Evolutionary conservation across 164 flowering plant species (phyloP).

Genomic region (Macadamia tetraphylla): DNA sequence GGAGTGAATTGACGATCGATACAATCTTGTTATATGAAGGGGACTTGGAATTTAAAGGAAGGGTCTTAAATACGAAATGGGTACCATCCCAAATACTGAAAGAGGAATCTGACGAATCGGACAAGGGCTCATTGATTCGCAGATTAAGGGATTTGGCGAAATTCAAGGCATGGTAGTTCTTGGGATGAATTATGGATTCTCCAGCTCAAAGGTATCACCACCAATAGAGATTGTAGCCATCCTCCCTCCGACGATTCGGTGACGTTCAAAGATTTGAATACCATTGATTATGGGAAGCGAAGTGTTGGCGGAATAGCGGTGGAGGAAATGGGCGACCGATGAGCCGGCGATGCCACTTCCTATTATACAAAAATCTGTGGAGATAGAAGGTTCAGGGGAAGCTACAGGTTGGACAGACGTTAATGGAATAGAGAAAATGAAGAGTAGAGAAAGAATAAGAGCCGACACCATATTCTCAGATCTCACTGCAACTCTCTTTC

Average conservation of each 20-base stretch:
- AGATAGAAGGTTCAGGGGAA: not conserved
- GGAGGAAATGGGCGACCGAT: constrained; percentile 84
- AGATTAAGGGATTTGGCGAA: constrained; percentile 49
- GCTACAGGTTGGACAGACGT: not conserved
- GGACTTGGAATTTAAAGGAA: constrained; percentile 16
- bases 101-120: constrained; percentile 20
- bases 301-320: constrained; percentile 33
- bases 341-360: constrained; percentile 90
- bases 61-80: constrained; percentile 56
- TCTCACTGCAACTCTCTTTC: too few species aligned
- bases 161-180: constrained; percentile 58
- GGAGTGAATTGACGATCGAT: constrained; percentile 36
- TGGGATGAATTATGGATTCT: constrained; percentile 84
- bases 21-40: constrained; percentile 35
- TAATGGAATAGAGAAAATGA: not conserved
- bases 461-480: not conserved
- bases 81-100: constrained; percentile 86
- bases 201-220: constrained; percentile 91
- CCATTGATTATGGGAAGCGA: constrained; percentile 3
- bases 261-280: constrained; percentile 66
- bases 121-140: constrained; percentile 22
- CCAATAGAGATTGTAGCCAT: constrained; percentile 61
- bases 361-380: constrained; percentile 53
- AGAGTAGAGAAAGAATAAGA: not conserved
- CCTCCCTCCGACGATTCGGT: constrained; percentile 71